Evolutionary conservation across 495 filamentous ascomycete genomes (phyloP).

Genomic region (Cetradonia linearis): DNA sequence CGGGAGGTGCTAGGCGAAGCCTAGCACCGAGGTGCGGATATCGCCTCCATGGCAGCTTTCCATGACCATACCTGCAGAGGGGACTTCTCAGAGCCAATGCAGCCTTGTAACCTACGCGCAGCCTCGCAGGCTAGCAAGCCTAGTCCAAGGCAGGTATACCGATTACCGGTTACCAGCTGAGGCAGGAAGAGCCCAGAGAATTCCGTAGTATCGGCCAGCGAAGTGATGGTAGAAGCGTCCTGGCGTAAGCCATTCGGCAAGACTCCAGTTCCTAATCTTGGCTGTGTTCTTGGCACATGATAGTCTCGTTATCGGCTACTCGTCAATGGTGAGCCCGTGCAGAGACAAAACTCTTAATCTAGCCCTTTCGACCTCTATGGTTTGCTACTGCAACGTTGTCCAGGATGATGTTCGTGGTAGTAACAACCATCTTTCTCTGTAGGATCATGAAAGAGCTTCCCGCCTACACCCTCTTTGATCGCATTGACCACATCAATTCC

Average conservation of each 20-base stretch:
- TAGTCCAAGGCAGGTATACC: neutral
- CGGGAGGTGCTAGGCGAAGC: no score
- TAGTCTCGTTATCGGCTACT: neutral
- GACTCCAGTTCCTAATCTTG: neutral
- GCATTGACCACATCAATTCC: constrained; percentile 40
- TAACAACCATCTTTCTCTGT: constrained; percentile 34
- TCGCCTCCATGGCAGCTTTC: neutral
- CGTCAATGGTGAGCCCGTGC: neutral
- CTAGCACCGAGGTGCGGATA: no score
- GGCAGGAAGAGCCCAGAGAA: neutral
- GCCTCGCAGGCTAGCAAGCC: neutral
- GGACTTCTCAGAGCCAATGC: neutral
- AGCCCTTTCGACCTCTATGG: neutral
- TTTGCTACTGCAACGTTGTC: constrained; percentile 23
- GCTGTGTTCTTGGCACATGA: neutral
- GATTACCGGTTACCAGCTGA: neutral
- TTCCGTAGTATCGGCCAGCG: neutral
- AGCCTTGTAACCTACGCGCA: neutral
- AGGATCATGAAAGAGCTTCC: constrained; percentile 38
- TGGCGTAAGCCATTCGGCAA: neutral
- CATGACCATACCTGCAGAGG: no score
- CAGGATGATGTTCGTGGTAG: constrained; percentile 37
- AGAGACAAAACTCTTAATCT: neutral
- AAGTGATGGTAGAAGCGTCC: neutral
- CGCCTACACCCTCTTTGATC: constrained; percentile 35